A percentile compares a stretch with the other conserved stretches of the same genome.
Evolutionary conservation across 805 yeast species (phyloP).

Genomic region (Ogataea trehalophila): DNA sequence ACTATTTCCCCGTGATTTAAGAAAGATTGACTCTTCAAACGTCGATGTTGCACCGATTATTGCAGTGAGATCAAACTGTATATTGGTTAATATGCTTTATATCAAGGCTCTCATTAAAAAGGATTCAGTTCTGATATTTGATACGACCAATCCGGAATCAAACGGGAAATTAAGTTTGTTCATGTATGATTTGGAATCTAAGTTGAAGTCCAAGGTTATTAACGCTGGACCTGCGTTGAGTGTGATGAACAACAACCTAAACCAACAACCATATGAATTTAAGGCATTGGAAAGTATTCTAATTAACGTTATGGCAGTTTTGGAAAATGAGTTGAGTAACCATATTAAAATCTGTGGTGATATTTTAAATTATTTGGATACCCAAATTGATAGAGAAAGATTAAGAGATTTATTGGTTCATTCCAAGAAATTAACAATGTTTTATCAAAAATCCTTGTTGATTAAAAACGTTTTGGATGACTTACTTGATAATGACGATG

Average conservation of each 20-base stretch:
- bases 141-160: slow-evolving; percentile 57
- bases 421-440: slow-evolving; percentile 65
- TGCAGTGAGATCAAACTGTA: slow-evolving; percentile 71
- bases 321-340: slow-evolving; percentile 68
- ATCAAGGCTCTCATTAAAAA: slow-evolving; percentile 85
- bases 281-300: slow-evolving; percentile 78
- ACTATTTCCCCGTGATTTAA: slow-evolving; percentile 77
- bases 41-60: slow-evolving; percentile 87
- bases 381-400: slow-evolving; percentile 70
- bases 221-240: slow-evolving; percentile 29
- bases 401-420: slow-evolving; percentile 67
- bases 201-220: slow-evolving; percentile 41
- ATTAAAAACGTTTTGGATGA: slow-evolving; percentile 82
- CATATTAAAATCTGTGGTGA: slow-evolving; percentile 56
- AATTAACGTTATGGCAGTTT: slow-evolving; percentile 70
- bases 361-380: slow-evolving; percentile 68
- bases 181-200: slow-evolving; percentile 79
- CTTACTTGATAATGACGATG: slow-evolving; percentile 80
- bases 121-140: slow-evolving; percentile 79
- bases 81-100: slow-evolving; percentile 77
- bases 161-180: slow-evolving; percentile 69
- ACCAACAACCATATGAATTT: slow-evolving; percentile 62
- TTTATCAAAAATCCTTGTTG: slow-evolving; percentile 69
- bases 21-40: slow-evolving; percentile 73
- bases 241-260: too few relatives aligned